Base-by-base conservation (phyloP, 2,329 filamentous ascomycete genomes). In the Sarocladium brachiariae region DNA sequence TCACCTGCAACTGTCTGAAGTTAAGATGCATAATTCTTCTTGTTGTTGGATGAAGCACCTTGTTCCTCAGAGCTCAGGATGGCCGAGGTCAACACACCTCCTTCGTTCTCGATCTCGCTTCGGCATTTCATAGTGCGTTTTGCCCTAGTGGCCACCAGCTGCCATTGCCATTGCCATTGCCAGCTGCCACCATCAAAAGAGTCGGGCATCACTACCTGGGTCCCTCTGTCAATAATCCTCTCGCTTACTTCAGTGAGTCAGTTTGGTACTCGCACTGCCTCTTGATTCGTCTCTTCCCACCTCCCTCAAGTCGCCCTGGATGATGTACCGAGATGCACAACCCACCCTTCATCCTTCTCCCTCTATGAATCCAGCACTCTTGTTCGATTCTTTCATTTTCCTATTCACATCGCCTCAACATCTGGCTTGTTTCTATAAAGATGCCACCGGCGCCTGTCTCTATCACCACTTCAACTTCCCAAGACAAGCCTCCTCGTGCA, bases 401-500 rank as follows among this genome's bases (percentile, higher is more conserved):
- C n/a, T n/a, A n/a, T n/a, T n/a, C n/a, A n/a, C n/a, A n/a, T n/a
- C n/a, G n/a, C n/a, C n/a, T n/a, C n/a, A n/a, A n/a, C 34, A 8
- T 51, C 39, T 46, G 35, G 45, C 31, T 25, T 19, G 31, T 37
- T 16, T 7, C 35, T 4, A 43, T 43, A 25, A 47, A 47, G 43
- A 47, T 47, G 43, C 24, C 43, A 24, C 27, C 43, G n/a, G 25
- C 27, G 4, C 43, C 43, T 33, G 16, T 47, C 4, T 43, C 39
- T 4, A 16, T 47, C n/a, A 47, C 24, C n/a, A 31, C 24, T 16
- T 10, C 25, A 47, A 10, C 27, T 19, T 18, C 43, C 7, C 43
- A 47, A 14, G 19, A 37, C 37, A 47, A 51, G 24, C 35, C 51
- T 27, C 16, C 38, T 35, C 51, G 51, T 16, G 38, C 21, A 4